These are phyloP conservation scores for Tagetes erecta DNA, from an alignment of 129 eudicot species.

Conservation along the genomic window DNA sequence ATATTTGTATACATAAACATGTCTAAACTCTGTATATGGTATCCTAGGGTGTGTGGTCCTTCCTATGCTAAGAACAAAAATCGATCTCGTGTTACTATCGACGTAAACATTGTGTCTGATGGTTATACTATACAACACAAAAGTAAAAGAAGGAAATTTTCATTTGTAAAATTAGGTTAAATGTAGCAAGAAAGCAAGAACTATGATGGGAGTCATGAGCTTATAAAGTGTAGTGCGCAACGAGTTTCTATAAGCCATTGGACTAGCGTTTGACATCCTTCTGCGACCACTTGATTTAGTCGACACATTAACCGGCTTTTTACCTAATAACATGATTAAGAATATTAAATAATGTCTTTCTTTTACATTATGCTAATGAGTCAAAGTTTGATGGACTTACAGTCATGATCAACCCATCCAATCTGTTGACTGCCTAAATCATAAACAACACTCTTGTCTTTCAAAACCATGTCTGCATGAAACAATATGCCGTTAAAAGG, in stretches of 20 bases:
- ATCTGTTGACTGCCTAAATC: constrained; percentile 86
- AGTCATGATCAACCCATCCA: constrained; percentile 91
- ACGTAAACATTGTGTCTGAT: neutral
- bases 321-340: constrained; percentile 43
- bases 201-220: constrained; percentile 28
- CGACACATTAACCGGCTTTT: constrained; percentile 64
- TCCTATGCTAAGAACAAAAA: constrained; percentile 18
- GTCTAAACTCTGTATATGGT: neutral
- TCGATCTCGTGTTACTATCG: neutral
- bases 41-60: neutral
- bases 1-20: neutral
- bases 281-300: constrained; percentile 52
- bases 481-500: constrained; percentile 12
- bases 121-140: constrained; percentile 15
- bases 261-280: constrained; percentile 53
- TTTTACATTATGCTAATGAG: neutral
- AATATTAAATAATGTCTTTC: neutral
- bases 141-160: neutral
- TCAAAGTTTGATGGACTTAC: constrained; percentile 47
- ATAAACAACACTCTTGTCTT: constrained; percentile 84
- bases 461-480: constrained; percentile 74
- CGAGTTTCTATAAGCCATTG: constrained; percentile 11
- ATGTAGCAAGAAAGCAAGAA: constrained; percentile 46
- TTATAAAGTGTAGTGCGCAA: constrained; percentile 24
- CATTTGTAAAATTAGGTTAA: constrained; percentile 3